Evolutionary conservation across 768 basidiomycete genomes (phyloP), one percentile per base, ranked within the genome.

Genomic region (Leccinum uliginosum): DNA sequence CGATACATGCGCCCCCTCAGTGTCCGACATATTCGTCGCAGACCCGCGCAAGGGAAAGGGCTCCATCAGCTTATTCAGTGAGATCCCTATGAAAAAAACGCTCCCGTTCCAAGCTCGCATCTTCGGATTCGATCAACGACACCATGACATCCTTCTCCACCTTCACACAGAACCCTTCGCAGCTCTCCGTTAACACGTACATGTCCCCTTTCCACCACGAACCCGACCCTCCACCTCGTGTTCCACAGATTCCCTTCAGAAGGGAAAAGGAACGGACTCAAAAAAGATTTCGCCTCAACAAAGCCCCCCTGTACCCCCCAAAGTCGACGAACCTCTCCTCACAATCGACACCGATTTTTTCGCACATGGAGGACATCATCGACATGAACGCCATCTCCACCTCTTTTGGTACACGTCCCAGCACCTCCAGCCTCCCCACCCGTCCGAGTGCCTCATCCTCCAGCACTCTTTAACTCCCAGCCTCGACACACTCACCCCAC

Each of bases 361-460:
- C 86, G 10, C 73, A 82, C 51, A 93, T 97, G 81, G 86, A 89
- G 38, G 94, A 88, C 6, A 93, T 97, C 65, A 75, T 96, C 59
- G 78, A 93, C 65, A 17, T 53, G 57, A 15, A 49, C 64, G 21
- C 58, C 58, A 7, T 44, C 11, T 43, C 67, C 0, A 35, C 48
- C 26, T 52, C 60, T 10, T 30, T 55, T 50, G 29, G 53, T 53
- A 34, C 56, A 62, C 61, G 65, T 66, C 58, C 57, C 62, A 53
- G 61, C 53, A 50, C 63, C 8, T 57, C 72, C 58, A 64, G 57
- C 11, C 27, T 55, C 50, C 26, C 52, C 51, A 38, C 55, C 62
- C 60, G 65, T 65, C 58, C 57, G 64, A 53, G 61, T 55, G 50
- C 54, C 54, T 51, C 67, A 34, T 58, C 62, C 8, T 58, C 62